These are phyloP conservation scores for Wickerhamomyces ciferrii DNA, from an alignment of 805 yeast species.

Conservation along the genomic window DNA sequence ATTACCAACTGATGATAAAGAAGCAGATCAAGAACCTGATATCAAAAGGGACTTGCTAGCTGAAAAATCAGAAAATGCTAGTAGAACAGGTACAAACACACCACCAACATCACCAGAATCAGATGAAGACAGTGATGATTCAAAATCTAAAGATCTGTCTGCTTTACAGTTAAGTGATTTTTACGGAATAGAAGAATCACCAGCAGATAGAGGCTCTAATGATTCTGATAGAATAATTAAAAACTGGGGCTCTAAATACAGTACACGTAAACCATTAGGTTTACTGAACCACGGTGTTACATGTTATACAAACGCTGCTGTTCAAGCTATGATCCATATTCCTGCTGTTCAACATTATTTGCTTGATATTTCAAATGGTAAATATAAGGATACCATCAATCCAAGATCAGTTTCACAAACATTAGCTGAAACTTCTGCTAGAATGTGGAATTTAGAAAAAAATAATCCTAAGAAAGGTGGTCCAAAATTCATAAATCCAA, in stretches of 20 bases:
- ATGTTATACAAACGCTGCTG: conserved; percentile 93
- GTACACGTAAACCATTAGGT: conserved; percentile 53
- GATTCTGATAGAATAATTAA: conserved; percentile 54
- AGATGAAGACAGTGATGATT: conserved; percentile 26
- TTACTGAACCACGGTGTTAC: conserved; percentile 90
- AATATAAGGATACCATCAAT: conserved; percentile 39
- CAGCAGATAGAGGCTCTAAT: conserved; percentile 61
- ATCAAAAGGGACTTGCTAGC: conserved; percentile 21
- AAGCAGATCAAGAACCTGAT: conserved; percentile 5
- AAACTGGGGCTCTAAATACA: conserved; percentile 58
- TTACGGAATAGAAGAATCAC: conserved; percentile 52
- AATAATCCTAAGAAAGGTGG: conserved; percentile 22
- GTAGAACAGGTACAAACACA: conserved; percentile 7
- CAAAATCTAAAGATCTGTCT: conserved; percentile 22
- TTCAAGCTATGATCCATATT: conserved; percentile 84
- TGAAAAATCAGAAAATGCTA: conserved; percentile 8
- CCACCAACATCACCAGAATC: conserved; percentile 30
- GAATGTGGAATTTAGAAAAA: conserved; percentile 62
- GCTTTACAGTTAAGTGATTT: conserved; percentile 51
- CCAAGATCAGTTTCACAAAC: conserved; percentile 58
- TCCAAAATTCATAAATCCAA: conserved; percentile 63
- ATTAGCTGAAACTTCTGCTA: conserved; percentile 61
- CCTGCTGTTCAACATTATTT: conserved; percentile 89
- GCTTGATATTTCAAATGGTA: conserved; percentile 53
- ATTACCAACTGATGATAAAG: conserved; percentile 4